Evolutionary conservation across 176 grass and related monocot species (phyloP), one percentile per base, ranked within the genome.

Genomic region (Aegilops longissima): DNA sequence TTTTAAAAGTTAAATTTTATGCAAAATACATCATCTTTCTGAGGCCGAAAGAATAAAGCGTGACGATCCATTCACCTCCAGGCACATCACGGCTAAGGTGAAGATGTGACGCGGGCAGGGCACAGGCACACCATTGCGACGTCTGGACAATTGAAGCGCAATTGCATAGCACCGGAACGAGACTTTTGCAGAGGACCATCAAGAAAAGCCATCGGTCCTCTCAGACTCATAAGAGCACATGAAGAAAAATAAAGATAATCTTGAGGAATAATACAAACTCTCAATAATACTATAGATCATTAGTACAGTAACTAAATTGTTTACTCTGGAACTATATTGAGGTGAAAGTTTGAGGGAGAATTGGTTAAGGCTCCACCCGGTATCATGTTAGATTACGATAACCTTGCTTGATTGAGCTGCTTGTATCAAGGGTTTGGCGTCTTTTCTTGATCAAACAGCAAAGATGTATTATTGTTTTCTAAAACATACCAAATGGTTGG

Each of bases 241-340:
- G 87, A 66, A 87, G 45, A 73, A 61, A 89, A 61, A 9, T 77
- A 85, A 31, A 85, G 74, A 74, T 3, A 56, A 80, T n/a, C n/a
- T 68, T 70, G 61, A 61, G 2, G 14, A 52, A 81, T 73, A 38
- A 70, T 79, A 14, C 31, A 1, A 49, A 80, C 85, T 71, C 14
- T 8, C 17, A 42, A 12, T 45, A 73, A 24, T 39, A 76, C 10
- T 9, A 27, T 29, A 25, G 8, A 71, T 61, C 76, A 78, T 61
- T 3, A 80, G 13, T 16, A 5, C 51, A 54, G 79, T 30, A 67
- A 21, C 4, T 21, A 9, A 73, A 61, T 8, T 70, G 12, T 82
- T 68, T 38, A 56, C 30, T 82, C 27, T 58, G 36, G 21, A 68
- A 33, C 12, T 82, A 21, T 58, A 42, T 23, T 56, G 14, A 29